These are phyloP conservation scores for Calocybe cyanea DNA, from an alignment of 768 basidiomycete species.

Conservation along the genomic window DNA sequence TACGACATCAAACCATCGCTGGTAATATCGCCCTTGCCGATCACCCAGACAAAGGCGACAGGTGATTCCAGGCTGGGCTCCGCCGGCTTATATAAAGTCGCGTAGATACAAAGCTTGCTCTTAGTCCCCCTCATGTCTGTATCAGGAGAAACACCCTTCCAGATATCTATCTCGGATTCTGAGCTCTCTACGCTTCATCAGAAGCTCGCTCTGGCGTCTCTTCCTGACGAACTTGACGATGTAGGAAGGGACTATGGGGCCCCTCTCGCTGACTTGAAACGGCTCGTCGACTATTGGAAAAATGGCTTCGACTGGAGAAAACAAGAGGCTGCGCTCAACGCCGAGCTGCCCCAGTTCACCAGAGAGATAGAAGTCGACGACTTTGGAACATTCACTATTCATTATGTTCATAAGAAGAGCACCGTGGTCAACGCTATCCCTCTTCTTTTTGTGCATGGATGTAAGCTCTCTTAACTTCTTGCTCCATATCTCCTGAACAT, in stretches of 20 bases:
- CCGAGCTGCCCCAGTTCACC: too few relatives aligned
- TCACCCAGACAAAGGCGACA: too few relatives aligned
- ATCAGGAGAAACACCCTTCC: constrained; percentile 32
- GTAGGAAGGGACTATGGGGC: too few relatives aligned
- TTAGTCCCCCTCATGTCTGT: constrained; percentile 3
- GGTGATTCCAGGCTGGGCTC: too few relatives aligned
- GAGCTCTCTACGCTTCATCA: constrained; percentile 34
- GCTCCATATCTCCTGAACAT: background rate
- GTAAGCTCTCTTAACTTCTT: constrained; percentile 22
- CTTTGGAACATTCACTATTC: constrained; percentile 41
- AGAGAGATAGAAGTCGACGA: too few relatives aligned
- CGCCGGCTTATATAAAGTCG: too few relatives aligned
- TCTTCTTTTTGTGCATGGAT: too few relatives aligned
- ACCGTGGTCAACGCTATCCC: constrained; percentile 34
- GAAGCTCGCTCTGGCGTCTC: constrained; percentile 43
- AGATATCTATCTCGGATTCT: constrained; percentile 41
- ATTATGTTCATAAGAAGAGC: constrained; percentile 59
- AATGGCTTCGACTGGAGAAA: too few relatives aligned
- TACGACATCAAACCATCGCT: too few relatives aligned
- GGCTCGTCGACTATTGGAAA: constrained; percentile 45
- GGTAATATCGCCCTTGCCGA: too few relatives aligned
- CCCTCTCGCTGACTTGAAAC: constrained; percentile 44
- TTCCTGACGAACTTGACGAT: constrained; percentile 57
- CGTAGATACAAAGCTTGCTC: too few relatives aligned
- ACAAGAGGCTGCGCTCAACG: too few relatives aligned